phyloP scores from a whole-genome alignment of 148 eudicot species.

The Rhododendron simsii region DNA sequence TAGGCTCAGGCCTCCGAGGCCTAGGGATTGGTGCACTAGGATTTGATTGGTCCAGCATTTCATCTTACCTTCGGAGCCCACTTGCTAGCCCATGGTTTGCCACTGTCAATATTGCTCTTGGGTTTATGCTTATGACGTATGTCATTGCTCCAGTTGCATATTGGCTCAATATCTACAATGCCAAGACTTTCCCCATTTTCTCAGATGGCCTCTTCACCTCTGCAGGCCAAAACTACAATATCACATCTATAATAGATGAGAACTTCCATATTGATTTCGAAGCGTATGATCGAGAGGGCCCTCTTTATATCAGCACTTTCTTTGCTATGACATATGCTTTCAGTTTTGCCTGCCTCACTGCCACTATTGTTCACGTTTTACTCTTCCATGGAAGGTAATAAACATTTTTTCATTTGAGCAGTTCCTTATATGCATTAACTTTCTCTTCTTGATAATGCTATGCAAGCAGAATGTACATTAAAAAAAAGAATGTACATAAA shows the following conservation, averaged over 20 bases:
- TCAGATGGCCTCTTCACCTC: conserved; percentile 60
- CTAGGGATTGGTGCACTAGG: conserved; percentile 81
- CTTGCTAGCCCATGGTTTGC: conserved; percentile 99
- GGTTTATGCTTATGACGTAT: conserved; percentile 59
- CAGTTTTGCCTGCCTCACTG: conserved; percentile 58
- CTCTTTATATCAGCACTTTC: conserved; percentile 48
- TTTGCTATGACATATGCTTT: conserved; percentile 49
- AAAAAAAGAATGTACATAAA: background rate
- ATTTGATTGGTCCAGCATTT: conserved; percentile 81
- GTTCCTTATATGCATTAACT: background rate
- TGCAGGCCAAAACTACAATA: conserved; percentile 56
- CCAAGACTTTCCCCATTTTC: conserved; percentile 76
- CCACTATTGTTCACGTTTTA: conserved; percentile 62
- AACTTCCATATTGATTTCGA: conserved; percentile 41
- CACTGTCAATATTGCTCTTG: conserved; percentile 74
- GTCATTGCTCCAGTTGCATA: conserved; percentile 58
- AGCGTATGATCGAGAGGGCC: conserved; percentile 49
- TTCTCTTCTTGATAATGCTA: background rate
- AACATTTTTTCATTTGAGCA: background rate
- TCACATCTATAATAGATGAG: conserved; percentile 53
- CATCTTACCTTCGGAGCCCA: conserved; percentile 77
- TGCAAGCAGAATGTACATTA: background rate
- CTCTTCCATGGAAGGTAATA: conserved; percentile 72
- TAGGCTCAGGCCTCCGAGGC: conserved; percentile 75
- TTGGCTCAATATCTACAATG: conserved; percentile 55